Conservation (phyloP, 2,329 filamentous ascomycete genomes). For the Lachnellula cervina region DNA sequence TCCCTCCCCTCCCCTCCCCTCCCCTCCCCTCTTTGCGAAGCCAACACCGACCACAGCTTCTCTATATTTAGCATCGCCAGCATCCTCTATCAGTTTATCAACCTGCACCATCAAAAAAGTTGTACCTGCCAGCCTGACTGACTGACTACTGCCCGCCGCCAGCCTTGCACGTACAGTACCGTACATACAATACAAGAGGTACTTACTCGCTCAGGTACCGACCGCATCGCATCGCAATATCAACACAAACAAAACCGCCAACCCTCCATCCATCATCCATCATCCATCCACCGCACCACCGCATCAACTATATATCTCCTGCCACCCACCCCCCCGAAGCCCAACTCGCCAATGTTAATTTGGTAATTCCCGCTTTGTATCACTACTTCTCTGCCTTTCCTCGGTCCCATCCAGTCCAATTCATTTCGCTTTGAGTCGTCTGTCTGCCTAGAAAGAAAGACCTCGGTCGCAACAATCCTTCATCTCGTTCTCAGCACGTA, state of each 20-base stretch:
- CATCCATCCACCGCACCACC: no score
- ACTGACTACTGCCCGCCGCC: no score
- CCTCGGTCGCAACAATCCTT: slow-evolving; percentile 10
- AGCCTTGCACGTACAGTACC: no score
- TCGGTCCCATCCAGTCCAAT: not conserved
- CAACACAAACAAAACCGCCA: slow-evolving; percentile 1
- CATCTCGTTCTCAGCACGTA: not conserved
- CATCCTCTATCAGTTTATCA: slow-evolving; percentile 27
- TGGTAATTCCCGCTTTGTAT: slow-evolving; percentile 10
- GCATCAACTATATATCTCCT: slow-evolving; percentile 1
- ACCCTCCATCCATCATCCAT: not conserved
- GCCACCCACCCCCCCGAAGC: slow-evolving; percentile 2
- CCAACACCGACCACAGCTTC: slow-evolving; percentile 16
- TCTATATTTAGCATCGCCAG: slow-evolving; percentile 29
- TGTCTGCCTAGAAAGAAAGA: not conserved
- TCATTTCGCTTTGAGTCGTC: not conserved
- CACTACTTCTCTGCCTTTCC: slow-evolving; percentile 18
- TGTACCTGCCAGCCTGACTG: no score
- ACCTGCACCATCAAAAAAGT: slow-evolving; percentile 1
- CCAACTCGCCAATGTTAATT: not conserved
- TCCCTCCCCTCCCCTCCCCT: not conserved
- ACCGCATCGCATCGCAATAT: not conserved
- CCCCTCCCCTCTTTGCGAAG: not conserved
- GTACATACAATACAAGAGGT: no score
- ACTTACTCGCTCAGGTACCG: no score